These are phyloP conservation scores for Lactarius indigo DNA, from an alignment of 768 basidiomycete species.

Conservation along the genomic window DNA sequence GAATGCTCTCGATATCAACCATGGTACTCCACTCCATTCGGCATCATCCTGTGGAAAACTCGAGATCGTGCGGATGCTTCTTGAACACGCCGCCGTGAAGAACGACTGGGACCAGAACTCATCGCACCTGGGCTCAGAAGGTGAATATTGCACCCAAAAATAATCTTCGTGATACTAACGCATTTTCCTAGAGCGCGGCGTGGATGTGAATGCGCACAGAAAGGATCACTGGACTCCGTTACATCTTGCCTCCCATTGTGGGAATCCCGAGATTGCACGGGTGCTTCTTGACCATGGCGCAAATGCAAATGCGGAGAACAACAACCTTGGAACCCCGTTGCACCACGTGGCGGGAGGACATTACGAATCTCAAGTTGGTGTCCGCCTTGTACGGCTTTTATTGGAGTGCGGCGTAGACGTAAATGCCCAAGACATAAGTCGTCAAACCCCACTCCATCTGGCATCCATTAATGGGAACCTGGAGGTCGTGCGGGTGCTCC, in stretches of 20 bases:
- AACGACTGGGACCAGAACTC: neutral
- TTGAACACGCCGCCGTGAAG: neutral
- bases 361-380: neutral
- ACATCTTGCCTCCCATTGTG: neutral
- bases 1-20: neutral
- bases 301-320: neutral
- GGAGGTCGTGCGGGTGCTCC: neutral
- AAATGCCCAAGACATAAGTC: neutral
- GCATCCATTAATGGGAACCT: neutral
- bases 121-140: neutral
- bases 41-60: neutral
- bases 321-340: neutral
- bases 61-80: neutral
- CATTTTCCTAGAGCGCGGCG: neutral
- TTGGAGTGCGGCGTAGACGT: neutral
- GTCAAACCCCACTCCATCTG: neutral
- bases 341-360: neutral
- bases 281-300: neutral
- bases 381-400: neutral
- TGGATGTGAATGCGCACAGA: neutral
- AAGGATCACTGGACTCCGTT: neutral
- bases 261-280: neutral
- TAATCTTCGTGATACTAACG: neutral
- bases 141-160: neutral
- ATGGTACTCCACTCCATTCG: neutral